Base-by-base conservation (phyloP, 192 early-diverging fungal species). In the Entomortierella chlamydospora region DNA sequence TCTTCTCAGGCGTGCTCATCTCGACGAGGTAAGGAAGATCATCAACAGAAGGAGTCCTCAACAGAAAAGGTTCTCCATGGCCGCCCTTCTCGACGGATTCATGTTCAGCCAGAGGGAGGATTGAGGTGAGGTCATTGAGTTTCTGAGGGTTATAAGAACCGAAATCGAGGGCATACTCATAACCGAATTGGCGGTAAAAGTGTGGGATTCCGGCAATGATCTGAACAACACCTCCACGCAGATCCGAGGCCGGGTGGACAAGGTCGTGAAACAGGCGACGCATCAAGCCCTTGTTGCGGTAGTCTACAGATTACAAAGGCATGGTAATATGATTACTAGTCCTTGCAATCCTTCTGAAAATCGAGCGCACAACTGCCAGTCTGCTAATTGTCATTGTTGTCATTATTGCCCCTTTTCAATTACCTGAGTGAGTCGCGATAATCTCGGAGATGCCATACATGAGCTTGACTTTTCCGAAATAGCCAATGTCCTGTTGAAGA, bases 141-240 rank as follows among this genome's bases (percentile, higher is more conserved):
- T 50, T 50, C 47, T 50, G 47, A 50, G 47, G 47, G 47, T 50
- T 50, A 15, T 15, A 50, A 15, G 47, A 50, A 17, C 47, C 47
- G 17, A 50, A 50, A 9, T 15, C 60, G 22, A 71, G 57, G 15
- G 63, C 64, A 34, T 76, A 76, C 31, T 76, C 73, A 49, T 76
- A 76, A 18, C 73, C 73, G 39, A 76, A 76, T 29, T 68, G 64
- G 29, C 63, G 56, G 42, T 70, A 70, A 61, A 70, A 70, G 25
- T 70, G 68, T 12, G 56, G 43, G 68, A 70, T 70, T 2, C 56
- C 56, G 23, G 50, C 41, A 25, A 70, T 60, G 34, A 58, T 31
- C 57, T 59, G 59, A 13, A 58, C 50, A 2, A 70, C 49, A 52
- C 51, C 49, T 11, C 61, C 61, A 52, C 50, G 61, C 2, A 26